Evolutionary conservation across 2,329 filamentous ascomycete genomes (phyloP).

Genomic region (Stachybotrys chartarum): DNA sequence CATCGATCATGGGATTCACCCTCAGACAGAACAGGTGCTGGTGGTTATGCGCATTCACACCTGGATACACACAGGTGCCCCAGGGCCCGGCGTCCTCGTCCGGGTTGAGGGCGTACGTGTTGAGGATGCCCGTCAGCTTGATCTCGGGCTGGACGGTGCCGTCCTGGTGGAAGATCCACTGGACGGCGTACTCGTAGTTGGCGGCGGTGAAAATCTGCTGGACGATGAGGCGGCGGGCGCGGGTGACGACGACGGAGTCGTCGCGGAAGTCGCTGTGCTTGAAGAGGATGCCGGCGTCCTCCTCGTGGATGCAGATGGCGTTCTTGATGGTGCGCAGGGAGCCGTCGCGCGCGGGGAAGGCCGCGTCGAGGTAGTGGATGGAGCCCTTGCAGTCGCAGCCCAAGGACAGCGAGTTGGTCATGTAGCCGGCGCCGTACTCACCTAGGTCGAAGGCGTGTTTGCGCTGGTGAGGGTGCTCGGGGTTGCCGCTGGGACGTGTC

Average conservation of each 20-base stretch:
- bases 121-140: conserved; percentile 85
- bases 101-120: conserved; percentile 77
- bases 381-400: conserved; percentile 84
- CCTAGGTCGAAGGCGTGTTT: conserved; percentile 79
- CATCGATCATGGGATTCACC: conserved; percentile 81
- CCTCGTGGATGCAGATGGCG: conserved; percentile 91
- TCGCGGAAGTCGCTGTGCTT: conserved; percentile 94
- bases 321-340: conserved; percentile 80
- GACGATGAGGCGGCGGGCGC: conserved; percentile 77
- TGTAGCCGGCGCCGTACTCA: conserved; percentile 76
- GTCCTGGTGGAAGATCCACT: conserved; percentile 80
- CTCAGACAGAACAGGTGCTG: conserved; percentile 92
- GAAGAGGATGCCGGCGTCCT: conserved; percentile 86
- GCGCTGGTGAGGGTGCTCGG: conserved; percentile 70
- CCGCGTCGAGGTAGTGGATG: conserved; percentile 86
- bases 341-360: conserved; percentile 73
- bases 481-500: conserved; percentile 48
- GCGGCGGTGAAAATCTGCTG: conserved; percentile 92
- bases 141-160: conserved; percentile 89
- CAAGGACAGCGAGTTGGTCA: conserved; percentile 70
- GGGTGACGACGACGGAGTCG: conserved; percentile 77
- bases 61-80: conserved; percentile 85
- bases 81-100: conserved; percentile 79
- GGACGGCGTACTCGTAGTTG: conserved; percentile 79
- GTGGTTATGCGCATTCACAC: conserved; percentile 92